These are phyloP conservation scores for Colletotrichum sublineola DNA, from an alignment of 2,329 filamentous ascomycete species.

Conservation along the genomic window DNA sequence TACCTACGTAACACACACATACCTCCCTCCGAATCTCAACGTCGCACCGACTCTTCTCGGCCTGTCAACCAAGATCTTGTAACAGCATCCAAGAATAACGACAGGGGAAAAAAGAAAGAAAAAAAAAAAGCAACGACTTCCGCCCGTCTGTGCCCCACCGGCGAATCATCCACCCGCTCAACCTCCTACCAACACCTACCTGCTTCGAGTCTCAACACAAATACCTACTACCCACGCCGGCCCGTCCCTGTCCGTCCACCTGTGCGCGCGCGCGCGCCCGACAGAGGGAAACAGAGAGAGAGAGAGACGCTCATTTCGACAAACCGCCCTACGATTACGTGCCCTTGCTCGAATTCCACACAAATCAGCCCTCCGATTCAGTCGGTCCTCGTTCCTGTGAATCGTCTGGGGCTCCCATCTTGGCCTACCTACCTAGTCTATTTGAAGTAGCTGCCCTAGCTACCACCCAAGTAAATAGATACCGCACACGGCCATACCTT, in stretches of 20 bases:
- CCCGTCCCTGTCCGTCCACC: neutral
- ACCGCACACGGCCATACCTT: slow-evolving; percentile 13
- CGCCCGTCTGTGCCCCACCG: neutral
- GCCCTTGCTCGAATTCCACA: slow-evolving; percentile 22
- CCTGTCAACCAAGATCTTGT: neutral
- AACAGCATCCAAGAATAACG: slow-evolving; percentile 5
- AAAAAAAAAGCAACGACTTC: slow-evolving; percentile 12
- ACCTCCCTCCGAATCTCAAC: neutral
- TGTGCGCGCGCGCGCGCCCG: neutral
- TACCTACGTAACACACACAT: neutral
- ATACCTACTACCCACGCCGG: slow-evolving; percentile 13
- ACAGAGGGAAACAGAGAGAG: neutral
- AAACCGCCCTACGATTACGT: slow-evolving; percentile 26
- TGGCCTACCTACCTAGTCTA: neutral
- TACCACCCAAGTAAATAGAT: slow-evolving; percentile 15
- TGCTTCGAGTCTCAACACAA: slow-evolving; percentile 24
- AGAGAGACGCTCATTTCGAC: slow-evolving; percentile 13
- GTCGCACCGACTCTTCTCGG: neutral
- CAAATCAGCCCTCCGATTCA: slow-evolving; percentile 21
- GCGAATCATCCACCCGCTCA: slow-evolving; percentile 29
- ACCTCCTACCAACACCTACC: slow-evolving; percentile 32
- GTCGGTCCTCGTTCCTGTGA: slow-evolving; percentile 38
- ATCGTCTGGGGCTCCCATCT: slow-evolving; percentile 37
- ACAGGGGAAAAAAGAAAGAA: slow-evolving; percentile 1
- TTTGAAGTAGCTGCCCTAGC: slow-evolving; percentile 15